These are phyloP conservation scores for Acorus gramineus DNA, from an alignment of 106 monocot genomes.

Conservation along the genomic window DNA sequence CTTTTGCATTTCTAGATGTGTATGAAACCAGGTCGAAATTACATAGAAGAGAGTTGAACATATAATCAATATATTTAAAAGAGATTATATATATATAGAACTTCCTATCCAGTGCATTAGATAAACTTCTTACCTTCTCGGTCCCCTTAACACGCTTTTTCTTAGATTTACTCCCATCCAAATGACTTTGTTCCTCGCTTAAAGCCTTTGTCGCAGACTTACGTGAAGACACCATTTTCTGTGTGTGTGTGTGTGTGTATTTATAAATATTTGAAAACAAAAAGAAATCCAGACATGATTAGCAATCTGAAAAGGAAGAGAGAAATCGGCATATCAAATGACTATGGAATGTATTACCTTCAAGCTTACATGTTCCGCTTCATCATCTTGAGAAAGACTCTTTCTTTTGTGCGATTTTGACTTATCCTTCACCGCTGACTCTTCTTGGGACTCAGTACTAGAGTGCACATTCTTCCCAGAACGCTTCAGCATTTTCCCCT, in stretches of 20 bases:
- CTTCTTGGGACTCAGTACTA: slow-evolving; percentile 7
- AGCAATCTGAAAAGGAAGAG: not conserved
- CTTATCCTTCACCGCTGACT: not conserved
- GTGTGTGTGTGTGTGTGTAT: not conserved
- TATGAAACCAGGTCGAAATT: too few relatives aligned
- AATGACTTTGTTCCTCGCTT: slow-evolving; percentile 10
- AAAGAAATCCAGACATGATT: not conserved
- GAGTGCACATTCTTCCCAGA: slow-evolving; percentile 14
- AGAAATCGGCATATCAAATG: too few relatives aligned
- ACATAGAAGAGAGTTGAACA: not conserved
- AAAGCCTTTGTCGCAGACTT: slow-evolving; percentile 3
- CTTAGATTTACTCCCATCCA: slow-evolving; percentile 9
- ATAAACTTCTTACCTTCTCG: slow-evolving; percentile 8
- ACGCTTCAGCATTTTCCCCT: slow-evolving; percentile 22
- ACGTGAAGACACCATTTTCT: slow-evolving; percentile 11
- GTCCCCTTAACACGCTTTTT: slow-evolving; percentile 1
- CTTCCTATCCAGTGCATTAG: not conserved
- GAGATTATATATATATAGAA: not conserved
- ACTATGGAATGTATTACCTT: slow-evolving; percentile 19
- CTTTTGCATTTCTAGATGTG: too few relatives aligned
- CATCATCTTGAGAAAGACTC: slow-evolving; percentile 5
- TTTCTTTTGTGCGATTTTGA: slow-evolving; percentile 9
- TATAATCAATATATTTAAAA: not conserved
- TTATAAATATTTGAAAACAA: not conserved
- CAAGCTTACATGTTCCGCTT: slow-evolving; percentile 9